phyloP scores from a whole-genome alignment of 306 rosid species.

The Rosa lucieae region DNA sequence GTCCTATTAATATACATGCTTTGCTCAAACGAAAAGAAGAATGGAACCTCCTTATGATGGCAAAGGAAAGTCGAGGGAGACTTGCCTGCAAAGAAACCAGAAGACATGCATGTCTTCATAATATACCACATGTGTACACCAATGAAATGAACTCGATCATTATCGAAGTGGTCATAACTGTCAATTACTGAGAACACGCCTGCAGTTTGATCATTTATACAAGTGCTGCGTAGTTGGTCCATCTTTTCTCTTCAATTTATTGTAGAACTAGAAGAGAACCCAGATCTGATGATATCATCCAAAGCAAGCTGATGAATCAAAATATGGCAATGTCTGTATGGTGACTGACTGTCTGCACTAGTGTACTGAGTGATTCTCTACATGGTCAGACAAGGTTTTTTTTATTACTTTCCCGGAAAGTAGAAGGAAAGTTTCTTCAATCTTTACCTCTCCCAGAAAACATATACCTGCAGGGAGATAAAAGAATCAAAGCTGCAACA shows the following conservation, averaged over 20 bases:
- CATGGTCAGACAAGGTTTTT: background rate
- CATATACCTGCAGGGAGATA: background rate
- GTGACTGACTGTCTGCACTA: background rate
- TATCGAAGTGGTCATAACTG: background rate
- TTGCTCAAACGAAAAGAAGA: background rate
- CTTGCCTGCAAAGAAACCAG: conserved; percentile 23
- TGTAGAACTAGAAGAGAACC: background rate
- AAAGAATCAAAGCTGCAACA: background rate
- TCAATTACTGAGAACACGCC: background rate
- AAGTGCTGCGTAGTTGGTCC: background rate
- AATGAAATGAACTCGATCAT: background rate
- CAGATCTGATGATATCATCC: background rate
- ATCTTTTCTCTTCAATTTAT: background rate
- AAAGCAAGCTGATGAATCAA: background rate
- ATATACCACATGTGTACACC: background rate
- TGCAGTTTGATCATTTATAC: background rate
- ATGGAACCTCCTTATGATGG: background rate
- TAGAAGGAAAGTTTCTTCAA: background rate
- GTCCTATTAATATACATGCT: background rate
- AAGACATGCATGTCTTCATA: conserved; percentile 15
- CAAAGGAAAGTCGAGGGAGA: background rate
- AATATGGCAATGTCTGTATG: background rate
- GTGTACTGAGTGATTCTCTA: background rate
- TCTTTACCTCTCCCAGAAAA: background rate
- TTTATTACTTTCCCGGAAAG: background rate